phyloP scores from a whole-genome alignment of 139 green algal species.

The Nannochloris sp. region DNA sequence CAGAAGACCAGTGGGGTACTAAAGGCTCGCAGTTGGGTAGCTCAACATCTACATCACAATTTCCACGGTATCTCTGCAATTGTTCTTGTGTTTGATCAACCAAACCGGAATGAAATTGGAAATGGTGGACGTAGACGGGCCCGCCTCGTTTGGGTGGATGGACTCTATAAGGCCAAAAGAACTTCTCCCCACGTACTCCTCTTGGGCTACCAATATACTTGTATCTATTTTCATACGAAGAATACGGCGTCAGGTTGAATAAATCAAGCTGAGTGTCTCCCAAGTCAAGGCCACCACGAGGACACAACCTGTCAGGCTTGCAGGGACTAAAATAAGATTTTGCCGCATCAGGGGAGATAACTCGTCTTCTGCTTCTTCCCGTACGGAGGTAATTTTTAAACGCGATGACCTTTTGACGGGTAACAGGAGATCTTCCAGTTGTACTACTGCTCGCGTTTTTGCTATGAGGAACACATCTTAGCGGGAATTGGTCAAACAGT shows the following conservation, averaged over 20 bases:
- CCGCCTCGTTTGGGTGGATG: neutral
- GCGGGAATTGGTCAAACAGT: constrained; percentile 32
- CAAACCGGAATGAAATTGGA: constrained; percentile 28
- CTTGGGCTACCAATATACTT: constrained; percentile 2
- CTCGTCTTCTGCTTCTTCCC: constrained; percentile 19
- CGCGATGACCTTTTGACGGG: constrained; percentile 16
- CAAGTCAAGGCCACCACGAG: neutral
- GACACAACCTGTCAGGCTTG: neutral
- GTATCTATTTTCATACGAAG: constrained; percentile 8
- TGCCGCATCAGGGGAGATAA: constrained; percentile 25
- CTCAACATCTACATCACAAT: constrained; percentile 15
- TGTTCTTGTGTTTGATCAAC: constrained; percentile 14
- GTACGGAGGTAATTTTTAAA: constrained; percentile 26
- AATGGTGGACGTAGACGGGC: constrained; percentile 16
- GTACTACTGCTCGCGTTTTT: constrained; percentile 3
- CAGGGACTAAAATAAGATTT: constrained; percentile 24
- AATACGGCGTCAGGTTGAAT: constrained; percentile 29
- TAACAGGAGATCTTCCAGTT: constrained; percentile 14
- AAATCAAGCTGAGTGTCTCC: neutral
- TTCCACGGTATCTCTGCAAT: constrained; percentile 14
- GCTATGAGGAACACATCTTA: constrained; percentile 13
- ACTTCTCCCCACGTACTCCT: neutral
- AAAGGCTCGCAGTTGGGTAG: constrained; percentile 4
- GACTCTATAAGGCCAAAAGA: neutral
- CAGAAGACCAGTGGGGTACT: constrained; percentile 13